Evolutionary conservation across 805 yeast species (phyloP), one percentile per base, ranked within the genome.

Genomic region (Saccharomycopsis babjevae): DNA sequence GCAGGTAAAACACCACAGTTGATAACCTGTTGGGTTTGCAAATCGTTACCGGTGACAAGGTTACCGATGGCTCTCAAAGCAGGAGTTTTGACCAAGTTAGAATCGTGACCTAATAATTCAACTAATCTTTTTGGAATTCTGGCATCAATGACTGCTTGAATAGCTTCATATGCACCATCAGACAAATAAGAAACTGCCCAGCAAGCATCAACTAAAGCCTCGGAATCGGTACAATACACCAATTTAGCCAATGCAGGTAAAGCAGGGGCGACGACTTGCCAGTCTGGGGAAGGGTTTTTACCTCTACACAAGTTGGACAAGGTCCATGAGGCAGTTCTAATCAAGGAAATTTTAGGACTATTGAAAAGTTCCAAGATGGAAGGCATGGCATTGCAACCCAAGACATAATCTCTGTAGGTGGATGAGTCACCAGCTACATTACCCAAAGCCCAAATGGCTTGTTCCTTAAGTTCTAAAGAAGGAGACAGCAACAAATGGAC

Each of bases 391-490:
- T 87, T 85, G 68, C 90, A 86, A 52, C 80, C 76, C 67, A 94
- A 79, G 54, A 94, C 98, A 68, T 81, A 86, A 76, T 94, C 98
- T 77, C 99, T 85, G 79, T 84, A 90, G 50, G 80, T 77, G 8
- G 97, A 82, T 16, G 97, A 89, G 73, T 94, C 99, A 74, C 99
- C 99, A 32, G 99, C 98, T 72, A 94, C 97, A 72, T 94, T 94
- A 76, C 99, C 99, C 67, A 94, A 79, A 34, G 99, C 98, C 99
- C 99, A 94, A 67, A 94, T 93, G 15, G 98, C 98, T 77, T 94
- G 99, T 74, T 94, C 99, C 74, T 90, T 89, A 61, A 94, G 97
- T 71, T 94, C 98, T 62, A 85, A 78, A 50, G 96, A 89, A 62
- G 83, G 83, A 3, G 97, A 88, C 68, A 83, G 81, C 68, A 94